A percentile compares a stretch with the other conserved stretches of the same genome.
These are phyloP conservation scores for Amanita exitialis DNA, from an alignment of 768 basidiomycete genomes.

Conservation along the genomic window DNA sequence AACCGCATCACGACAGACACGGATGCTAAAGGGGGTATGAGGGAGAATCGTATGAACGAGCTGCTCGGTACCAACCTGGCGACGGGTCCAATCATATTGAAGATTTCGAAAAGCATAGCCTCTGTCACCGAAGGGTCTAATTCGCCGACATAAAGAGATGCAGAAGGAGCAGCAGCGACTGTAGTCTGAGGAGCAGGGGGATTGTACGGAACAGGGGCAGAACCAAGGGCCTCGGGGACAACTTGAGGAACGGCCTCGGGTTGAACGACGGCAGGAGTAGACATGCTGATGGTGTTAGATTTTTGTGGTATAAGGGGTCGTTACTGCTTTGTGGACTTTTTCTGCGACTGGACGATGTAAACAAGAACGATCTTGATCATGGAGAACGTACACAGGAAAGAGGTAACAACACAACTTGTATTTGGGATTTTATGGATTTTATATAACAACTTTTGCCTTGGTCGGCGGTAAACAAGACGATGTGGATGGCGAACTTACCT, in stretches of 20 bases:
- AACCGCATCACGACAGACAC: slow-evolving; percentile 99
- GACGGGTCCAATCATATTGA: slow-evolving; percentile 99
- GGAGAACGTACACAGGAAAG: slow-evolving; percentile 49
- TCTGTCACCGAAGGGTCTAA: slow-evolving; percentile 97
- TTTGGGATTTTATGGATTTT: slow-evolving; percentile 59
- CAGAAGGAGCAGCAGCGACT: slow-evolving; percentile 63
- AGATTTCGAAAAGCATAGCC: slow-evolving; percentile 99
- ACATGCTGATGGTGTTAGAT: slow-evolving; percentile 33
- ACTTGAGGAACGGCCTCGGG: slow-evolving; percentile 44
- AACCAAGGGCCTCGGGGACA: slow-evolving; percentile 35
- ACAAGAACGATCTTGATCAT: slow-evolving; percentile 7
- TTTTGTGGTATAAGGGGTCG: slow-evolving; percentile 60
- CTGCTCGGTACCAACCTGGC: slow-evolving; percentile 57
- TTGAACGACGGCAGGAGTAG: slow-evolving; percentile 43
- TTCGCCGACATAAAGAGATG: slow-evolving; percentile 98
- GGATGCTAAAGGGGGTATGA: slow-evolving; percentile 51
- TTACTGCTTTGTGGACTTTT: slow-evolving; percentile 92
- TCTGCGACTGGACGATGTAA: slow-evolving; percentile 37
- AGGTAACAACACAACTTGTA: slow-evolving; percentile 65
- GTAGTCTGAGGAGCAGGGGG: slow-evolving; percentile 45
- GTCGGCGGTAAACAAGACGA: slow-evolving; percentile 10
- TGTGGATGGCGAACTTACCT: slow-evolving; percentile 32
- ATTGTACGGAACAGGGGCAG: slow-evolving; percentile 46
- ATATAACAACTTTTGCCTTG: slow-evolving; percentile 61
- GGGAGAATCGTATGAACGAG: slow-evolving; percentile 4